Percentiles rank a stretch among this genome's conserved stretches.
Conservation (phyloP, 331 rosid genomes). For the Stylosanthes scabra region DNA sequence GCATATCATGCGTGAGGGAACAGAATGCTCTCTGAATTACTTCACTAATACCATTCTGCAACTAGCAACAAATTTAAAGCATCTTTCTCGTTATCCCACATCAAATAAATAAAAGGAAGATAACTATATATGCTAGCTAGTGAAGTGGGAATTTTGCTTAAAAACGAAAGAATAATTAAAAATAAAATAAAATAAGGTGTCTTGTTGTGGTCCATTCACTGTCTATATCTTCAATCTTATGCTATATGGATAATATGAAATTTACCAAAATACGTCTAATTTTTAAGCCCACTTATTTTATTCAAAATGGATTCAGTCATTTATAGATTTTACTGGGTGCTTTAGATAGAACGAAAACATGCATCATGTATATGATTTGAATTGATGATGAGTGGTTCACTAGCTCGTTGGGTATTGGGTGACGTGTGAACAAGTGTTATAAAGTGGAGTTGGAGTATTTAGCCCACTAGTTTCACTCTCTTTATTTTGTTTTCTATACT, state of each 20-base stretch:
- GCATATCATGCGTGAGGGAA: slow-evolving; percentile 30
- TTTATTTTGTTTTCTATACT: neutral
- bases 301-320: no score
- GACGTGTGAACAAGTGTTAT: slow-evolving; percentile 31
- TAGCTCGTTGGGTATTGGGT: slow-evolving; percentile 27
- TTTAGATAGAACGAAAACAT: slow-evolving; percentile 33
- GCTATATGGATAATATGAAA: slow-evolving; percentile 27
- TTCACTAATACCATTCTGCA: slow-evolving; percentile 20
- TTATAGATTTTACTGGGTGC: no score
- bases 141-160: slow-evolving; percentile 20
- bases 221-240: slow-evolving; percentile 20
- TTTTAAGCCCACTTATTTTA: no score
- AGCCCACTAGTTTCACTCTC: slow-evolving; percentile 42
- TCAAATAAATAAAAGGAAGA: neutral
- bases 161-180: neutral
- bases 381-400: slow-evolving; percentile 39
- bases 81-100: slow-evolving; percentile 27
- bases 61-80: slow-evolving; percentile 30
- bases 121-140: neutral
- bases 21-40: slow-evolving; percentile 15
- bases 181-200: neutral
- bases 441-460: slow-evolving; percentile 50
- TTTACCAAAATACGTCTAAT: no score
- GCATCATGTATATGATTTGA: no score
- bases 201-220: slow-evolving; percentile 11